Evolutionary conservation across 108 stramenopile genomes (phyloP).

Genomic region (Cyclostephanos tholiformis): DNA sequence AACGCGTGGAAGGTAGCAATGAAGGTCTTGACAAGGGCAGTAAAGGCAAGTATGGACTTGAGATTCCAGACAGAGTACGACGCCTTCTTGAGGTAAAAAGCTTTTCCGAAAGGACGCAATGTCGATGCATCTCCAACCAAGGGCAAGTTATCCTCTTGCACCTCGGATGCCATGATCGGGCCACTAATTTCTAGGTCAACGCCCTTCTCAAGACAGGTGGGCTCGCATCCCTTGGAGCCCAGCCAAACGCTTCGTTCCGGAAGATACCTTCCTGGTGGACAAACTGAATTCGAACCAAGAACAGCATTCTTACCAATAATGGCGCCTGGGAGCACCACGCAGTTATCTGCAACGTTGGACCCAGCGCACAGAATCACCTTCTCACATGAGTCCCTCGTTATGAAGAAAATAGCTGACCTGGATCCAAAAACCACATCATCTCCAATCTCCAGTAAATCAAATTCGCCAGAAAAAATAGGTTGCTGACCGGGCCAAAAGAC

Average conservation of each 20-base stretch:
- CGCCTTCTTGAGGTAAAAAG: conserved; percentile 56
- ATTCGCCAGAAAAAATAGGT: conserved; percentile 43
- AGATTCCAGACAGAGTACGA: conserved; percentile 57
- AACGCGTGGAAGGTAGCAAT: conserved; percentile 41
- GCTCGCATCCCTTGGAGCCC: conserved; percentile 57
- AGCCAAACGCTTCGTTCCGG: conserved; percentile 34
- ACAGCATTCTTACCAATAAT: conserved; percentile 63
- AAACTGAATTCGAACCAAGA: conserved; percentile 60
- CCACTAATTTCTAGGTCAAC: conserved; percentile 21
- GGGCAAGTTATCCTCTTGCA: conserved; percentile 30
- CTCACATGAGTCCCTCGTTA: conserved; percentile 37
- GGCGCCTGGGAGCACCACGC: conserved; percentile 63
- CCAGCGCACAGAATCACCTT: conserved; percentile 61
- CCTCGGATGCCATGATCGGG: conserved; percentile 2
- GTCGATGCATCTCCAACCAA: not conserved
- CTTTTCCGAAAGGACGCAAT: conserved; percentile 59
- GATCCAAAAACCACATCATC: conserved; percentile 77
- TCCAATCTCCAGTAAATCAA: conserved; percentile 68
- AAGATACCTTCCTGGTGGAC: conserved; percentile 54
- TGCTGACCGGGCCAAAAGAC: conserved; percentile 71
- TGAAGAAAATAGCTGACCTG: conserved; percentile 46
- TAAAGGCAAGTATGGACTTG: conserved; percentile 38
- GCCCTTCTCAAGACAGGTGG: conserved; percentile 51
- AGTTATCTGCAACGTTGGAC: conserved; percentile 56
- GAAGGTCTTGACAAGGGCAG: conserved; percentile 29